Evolutionary conservation across 2,329 filamentous ascomycete species (phyloP).

Genomic region (Apiospora koreana): DNA sequence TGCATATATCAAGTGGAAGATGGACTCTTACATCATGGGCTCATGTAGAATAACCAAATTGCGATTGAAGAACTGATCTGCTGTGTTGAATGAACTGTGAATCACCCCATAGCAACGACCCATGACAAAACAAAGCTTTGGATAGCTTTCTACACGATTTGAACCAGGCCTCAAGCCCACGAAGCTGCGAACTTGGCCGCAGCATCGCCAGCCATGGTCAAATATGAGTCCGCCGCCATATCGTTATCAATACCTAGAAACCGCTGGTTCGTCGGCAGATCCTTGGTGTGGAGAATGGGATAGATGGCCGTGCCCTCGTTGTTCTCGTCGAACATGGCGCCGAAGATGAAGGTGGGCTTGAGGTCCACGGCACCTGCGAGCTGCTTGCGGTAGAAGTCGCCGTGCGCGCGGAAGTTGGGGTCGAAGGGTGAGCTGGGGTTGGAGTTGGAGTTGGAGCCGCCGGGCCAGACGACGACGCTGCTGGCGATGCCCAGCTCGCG

Average conservation of each 20-base stretch:
- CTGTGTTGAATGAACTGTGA: too few relatives aligned
- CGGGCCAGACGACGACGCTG: slow-evolving; percentile 29
- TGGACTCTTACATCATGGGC: too few relatives aligned
- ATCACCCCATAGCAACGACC: too few relatives aligned
- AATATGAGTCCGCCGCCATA: slow-evolving; percentile 24
- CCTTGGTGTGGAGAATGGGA: slow-evolving; percentile 19
- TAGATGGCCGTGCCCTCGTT: slow-evolving; percentile 28
- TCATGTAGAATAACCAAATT: too few relatives aligned
- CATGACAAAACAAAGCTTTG: too few relatives aligned
- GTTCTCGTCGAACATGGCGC: slow-evolving; percentile 29
- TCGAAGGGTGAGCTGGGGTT: slow-evolving; percentile 23
- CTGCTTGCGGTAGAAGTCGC: slow-evolving; percentile 28
- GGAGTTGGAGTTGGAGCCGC: slow-evolving; percentile 24
- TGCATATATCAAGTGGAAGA: too few relatives aligned
- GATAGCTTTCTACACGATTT: not conserved
- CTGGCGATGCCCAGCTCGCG: slow-evolving; percentile 25
- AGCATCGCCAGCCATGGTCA: slow-evolving; percentile 23
- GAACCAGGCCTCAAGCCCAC: slow-evolving; percentile 10
- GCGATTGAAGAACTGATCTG: too few relatives aligned
- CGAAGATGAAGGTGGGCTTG: slow-evolving; percentile 27
- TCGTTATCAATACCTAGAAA: slow-evolving; percentile 27
- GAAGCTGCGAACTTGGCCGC: slow-evolving; percentile 16
- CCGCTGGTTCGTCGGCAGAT: slow-evolving; percentile 26
- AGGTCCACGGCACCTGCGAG: slow-evolving; percentile 24
- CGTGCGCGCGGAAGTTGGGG: slow-evolving; percentile 25